Conservation (phyloP, 148 eudicot genomes). For the Fagopyrum homotropicum region DNA sequence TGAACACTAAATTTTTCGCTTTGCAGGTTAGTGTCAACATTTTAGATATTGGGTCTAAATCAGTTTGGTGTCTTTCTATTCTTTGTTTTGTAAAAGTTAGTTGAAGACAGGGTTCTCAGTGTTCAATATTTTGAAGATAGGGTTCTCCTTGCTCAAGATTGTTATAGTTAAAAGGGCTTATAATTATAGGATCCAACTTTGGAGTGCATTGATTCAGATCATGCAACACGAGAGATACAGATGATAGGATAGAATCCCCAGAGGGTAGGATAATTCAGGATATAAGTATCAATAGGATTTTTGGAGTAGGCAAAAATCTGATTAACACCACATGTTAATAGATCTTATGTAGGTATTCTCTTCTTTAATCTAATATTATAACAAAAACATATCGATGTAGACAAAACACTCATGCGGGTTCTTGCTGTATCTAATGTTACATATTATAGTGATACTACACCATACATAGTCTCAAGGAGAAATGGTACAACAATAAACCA, state of each 20-base stretch:
- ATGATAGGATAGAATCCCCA: background rate
- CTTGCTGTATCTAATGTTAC: background rate
- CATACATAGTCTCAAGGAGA: background rate
- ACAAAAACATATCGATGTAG: no score
- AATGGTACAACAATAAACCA: background rate
- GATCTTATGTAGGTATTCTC: background rate
- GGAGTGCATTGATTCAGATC: background rate
- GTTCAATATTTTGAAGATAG: background rate
- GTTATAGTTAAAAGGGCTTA: background rate
- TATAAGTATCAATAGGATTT: background rate
- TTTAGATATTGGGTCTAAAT: background rate
- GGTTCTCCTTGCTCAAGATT: background rate
- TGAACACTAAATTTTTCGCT: conserved; percentile 90
- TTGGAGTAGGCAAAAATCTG: background rate
- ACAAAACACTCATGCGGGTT: background rate
- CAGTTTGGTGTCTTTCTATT: background rate
- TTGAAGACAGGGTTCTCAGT: background rate
- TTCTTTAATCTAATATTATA: background rate
- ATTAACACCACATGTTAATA: background rate
- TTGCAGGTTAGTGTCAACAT: conserved; percentile 58
- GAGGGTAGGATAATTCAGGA: background rate
- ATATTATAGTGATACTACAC: background rate
- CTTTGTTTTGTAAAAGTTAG: background rate
- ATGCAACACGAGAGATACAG: no score
- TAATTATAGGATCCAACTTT: background rate